A percentile compares a stretch with the other conserved stretches of the same genome.
These are phyloP conservation scores for Cryoendolithus antarcticus DNA, from an alignment of 2,329 filamentous ascomycete species.

Conservation along the genomic window DNA sequence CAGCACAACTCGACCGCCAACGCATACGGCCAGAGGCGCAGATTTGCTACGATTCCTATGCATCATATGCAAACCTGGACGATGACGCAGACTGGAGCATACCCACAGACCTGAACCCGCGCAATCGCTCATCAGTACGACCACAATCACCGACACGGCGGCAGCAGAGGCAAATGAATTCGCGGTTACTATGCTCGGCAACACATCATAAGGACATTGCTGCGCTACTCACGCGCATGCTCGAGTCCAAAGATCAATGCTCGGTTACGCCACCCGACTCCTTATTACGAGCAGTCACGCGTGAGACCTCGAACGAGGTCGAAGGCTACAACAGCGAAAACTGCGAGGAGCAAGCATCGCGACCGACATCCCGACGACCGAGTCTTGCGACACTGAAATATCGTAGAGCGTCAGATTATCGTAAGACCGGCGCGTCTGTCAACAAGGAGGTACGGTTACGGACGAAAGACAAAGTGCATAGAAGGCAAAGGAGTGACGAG, in stretches of 20 bases:
- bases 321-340: conserved; percentile 3
- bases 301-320: conserved; percentile 1
- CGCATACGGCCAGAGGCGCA: conserved; percentile 15
- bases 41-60: conserved; percentile 23
- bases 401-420: too few relatives aligned
- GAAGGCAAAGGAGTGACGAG: too few relatives aligned
- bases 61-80: conserved; percentile 20
- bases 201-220: conserved; percentile 30
- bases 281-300: neutral
- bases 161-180: conserved; percentile 29
- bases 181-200: conserved; percentile 28
- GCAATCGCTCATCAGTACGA: conserved; percentile 7
- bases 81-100: conserved; percentile 20
- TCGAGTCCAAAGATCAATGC: conserved; percentile 31
- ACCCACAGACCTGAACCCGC: conserved; percentile 7
- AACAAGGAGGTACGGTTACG: too few relatives aligned
- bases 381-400: too few relatives aligned
- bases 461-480: too few relatives aligned
- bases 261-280: conserved; percentile 11
- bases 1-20: conserved; percentile 16
- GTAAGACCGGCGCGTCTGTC: too few relatives aligned
- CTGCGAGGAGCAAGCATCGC: neutral
- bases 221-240: conserved; percentile 30
- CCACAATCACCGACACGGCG: conserved; percentile 25
- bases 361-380: neutral